Evolutionary conservation across 176 grass and related monocot genomes (phyloP).

Genomic region (Tillandsia fasciculata): DNA sequence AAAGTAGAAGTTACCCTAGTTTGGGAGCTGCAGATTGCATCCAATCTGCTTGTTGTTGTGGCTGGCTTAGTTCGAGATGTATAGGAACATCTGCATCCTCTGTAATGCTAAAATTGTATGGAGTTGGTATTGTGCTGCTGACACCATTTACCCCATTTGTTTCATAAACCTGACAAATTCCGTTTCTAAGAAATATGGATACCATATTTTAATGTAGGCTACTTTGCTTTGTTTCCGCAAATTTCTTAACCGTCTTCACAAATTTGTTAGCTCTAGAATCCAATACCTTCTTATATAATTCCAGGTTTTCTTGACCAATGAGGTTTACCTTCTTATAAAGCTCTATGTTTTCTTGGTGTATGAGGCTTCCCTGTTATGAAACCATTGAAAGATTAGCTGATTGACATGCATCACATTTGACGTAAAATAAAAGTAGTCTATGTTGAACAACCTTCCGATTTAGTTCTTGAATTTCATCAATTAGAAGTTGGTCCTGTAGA

Average conservation of each 20-base stretch:
- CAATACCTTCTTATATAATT: slow-evolving; percentile 61
- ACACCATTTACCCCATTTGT: slow-evolving; percentile 31
- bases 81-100: slow-evolving; percentile 33
- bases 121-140: slow-evolving; percentile 29
- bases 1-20: slow-evolving; percentile 55
- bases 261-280: slow-evolving; percentile 1
- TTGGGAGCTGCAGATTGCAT: slow-evolving; percentile 31
- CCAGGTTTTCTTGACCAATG: slow-evolving; percentile 52
- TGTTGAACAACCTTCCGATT: slow-evolving; percentile 43
- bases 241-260: slow-evolving; percentile 7
- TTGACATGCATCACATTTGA: slow-evolving; percentile 3
- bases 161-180: slow-evolving; percentile 33
- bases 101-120: slow-evolving; percentile 41
- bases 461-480: slow-evolving; percentile 74
- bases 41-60: slow-evolving; percentile 24
- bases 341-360: slow-evolving; percentile 67
- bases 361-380: slow-evolving; percentile 54
- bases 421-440: not conserved
- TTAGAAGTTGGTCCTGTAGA: slow-evolving; percentile 53
- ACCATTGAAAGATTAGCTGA: slow-evolving; percentile 17
- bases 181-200: not conserved
- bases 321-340: slow-evolving; percentile 59
- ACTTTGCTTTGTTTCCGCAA: not conserved
- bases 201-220: not conserved
- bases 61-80: slow-evolving; percentile 54